Base-by-base conservation (phyloP, 495 filamentous ascomycete species). In the Xylaria bambusicola region DNA sequence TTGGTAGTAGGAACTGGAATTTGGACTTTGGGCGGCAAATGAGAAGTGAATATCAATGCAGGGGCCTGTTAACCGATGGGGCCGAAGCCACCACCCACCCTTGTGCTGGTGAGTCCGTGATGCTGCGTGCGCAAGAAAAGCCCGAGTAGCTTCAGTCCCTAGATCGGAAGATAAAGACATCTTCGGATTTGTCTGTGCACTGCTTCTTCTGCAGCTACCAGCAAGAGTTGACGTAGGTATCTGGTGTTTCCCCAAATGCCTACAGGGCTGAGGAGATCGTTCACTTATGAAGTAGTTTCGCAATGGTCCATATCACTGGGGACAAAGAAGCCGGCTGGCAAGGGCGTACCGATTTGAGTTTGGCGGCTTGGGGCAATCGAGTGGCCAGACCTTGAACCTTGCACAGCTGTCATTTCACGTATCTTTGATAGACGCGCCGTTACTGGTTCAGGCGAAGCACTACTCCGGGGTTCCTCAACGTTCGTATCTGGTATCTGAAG, bases 11-110 rank as follows among this genome's bases (percentile, higher is more conserved):
- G 18, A 35, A 23, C 20, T 41, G 23, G 27, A 21, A 33, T 47
- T 47, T 17, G 24, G 27, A n/a, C 29, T 36, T 27, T 15, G 31
- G 29, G 21, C 20, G 33, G 31, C 42, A 58, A 47, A 56, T 56
- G 31, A 58, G 33, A 58, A n/a, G 40, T 41, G 12, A 36, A 50
- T 20, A 12, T 33, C 15, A 50, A 42, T 44, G 56, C 56, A 59
- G 56, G 47, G 35, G 36, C 47, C 48, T 51, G 56, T 45, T 52
- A 17, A 52, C 26, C 47, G 20, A 45, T 36, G 56, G 47, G 47
- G 48, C 56, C 47, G 45, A 38, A 60, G 57, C 29, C 49, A 33
- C 57, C 49, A 29, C 20, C 18, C 15, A 49, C 44, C 29, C 27
- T 23, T 48, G 20, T n/a, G 31, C 27, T 36, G 26, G n/a, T n/a